Evolutionary conservation across 78 protist genomes (phyloP), one percentile per base, ranked within the genome.

Genomic region (Polysphondylium violaceum): DNA sequence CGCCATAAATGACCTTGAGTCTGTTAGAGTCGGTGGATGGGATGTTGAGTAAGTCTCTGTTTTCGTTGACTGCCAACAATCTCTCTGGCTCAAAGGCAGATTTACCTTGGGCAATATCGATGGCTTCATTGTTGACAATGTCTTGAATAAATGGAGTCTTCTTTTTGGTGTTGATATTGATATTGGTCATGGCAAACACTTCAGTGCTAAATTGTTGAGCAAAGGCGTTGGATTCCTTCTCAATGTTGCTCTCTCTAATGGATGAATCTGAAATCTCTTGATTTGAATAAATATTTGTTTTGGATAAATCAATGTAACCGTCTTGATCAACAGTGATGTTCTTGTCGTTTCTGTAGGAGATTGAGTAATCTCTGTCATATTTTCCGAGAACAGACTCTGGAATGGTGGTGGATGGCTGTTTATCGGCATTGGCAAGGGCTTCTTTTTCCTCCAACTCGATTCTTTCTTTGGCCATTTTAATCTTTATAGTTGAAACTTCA

Each of bases 221-320:
- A 3, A 16, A 29, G 27, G 27, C 3, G 0, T 50, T 51, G 0
- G n/a, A n/a, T n/a, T n/a, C n/a, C n/a, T n/a, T n/a, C n/a, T n/a
- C n/a, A n/a, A 7, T 72, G 19, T 50, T n/a, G 0, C 23, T 31
- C 17, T 72, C 27, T 3, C 29, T 50, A 16, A 72, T 23, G 12
- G 2, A 8, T 27, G 63, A 72, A 41, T 72, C 78, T n/a, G 25
- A 33, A 12, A 72, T 36, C 2, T 33, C 9, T 12, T 72, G 14
- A 21, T 12, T 3, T n/a, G 78, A 72, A 23, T 25, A 50, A 33
- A 72, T 72, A 72, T 72, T 72, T 44, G 78, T 36, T 25, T 51
- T 44, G 2, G n/a, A 17, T 6, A 72, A 31, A 51, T 72, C 78
- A 17, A 50, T 36, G 14, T 4, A 7, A 72, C 78, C 78, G 33